Evolutionary conservation across 139 green algal species (phyloP).

Genomic region (Coccomyxa sp.): DNA sequence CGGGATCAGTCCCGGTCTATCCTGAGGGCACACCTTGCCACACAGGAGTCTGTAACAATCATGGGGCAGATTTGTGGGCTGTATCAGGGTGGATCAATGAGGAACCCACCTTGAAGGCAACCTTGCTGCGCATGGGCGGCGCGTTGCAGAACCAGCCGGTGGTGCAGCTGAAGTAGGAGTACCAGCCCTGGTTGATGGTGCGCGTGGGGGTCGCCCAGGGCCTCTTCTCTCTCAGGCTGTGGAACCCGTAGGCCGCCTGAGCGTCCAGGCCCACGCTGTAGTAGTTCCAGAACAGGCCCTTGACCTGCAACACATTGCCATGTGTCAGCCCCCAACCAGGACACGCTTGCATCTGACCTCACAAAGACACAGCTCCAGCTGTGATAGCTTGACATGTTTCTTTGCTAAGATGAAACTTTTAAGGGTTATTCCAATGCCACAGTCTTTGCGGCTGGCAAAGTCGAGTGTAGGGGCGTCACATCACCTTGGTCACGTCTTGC

Average conservation of each 20-base stretch:
- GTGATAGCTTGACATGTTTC: background rate
- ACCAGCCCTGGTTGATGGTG: constrained; percentile 75
- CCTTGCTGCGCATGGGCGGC: constrained; percentile 35
- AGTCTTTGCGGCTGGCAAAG: no score
- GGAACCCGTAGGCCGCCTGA: constrained; percentile 74
- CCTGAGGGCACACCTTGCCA: no score
- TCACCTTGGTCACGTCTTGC: no score
- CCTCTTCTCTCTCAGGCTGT: constrained; percentile 63
- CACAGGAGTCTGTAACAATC: no score
- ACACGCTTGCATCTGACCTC: background rate
- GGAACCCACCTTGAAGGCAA: constrained; percentile 54
- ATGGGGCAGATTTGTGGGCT: no score
- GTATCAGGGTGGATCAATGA: no score
- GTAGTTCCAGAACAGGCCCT: constrained; percentile 80
- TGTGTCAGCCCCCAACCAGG: background rate
- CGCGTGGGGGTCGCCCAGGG: constrained; percentile 39
- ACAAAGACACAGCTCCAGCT: background rate
- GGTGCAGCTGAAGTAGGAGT: constrained; percentile 45
- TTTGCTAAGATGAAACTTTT: background rate
- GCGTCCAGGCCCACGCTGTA: constrained; percentile 77
- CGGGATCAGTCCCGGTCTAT: no score
- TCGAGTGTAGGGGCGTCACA: no score
- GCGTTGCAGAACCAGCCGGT: constrained; percentile 69
- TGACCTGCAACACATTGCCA: constrained; percentile 13
- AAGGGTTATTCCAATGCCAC: background rate